Evolutionary conservation across 768 basidiomycete genomes (phyloP), one percentile per base, ranked within the genome.

Genomic region (Leccinum rimulosum): DNA sequence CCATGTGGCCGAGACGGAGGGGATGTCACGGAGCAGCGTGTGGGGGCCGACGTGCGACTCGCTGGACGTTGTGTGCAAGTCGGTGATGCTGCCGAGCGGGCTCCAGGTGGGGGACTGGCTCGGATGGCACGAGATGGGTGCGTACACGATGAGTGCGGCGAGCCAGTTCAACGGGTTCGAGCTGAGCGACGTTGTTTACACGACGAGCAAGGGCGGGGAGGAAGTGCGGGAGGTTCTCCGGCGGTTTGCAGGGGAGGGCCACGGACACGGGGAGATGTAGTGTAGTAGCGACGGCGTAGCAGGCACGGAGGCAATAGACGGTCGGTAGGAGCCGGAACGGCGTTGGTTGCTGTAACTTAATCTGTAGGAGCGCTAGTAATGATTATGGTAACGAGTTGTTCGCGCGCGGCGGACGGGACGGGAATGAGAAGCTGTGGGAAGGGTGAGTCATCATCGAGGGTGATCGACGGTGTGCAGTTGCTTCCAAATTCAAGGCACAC

Each of bases 1-100:
- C 73, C 68, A 72, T 61, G 63, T 73, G 58, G 56, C 68, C 52
- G 66, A 68, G 47, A 70, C 72, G 58, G 78, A 81, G 70, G 71
- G 76, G 15, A 73, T 76, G 70, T 76, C 79, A 55, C 59, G 77
- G 11, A 82, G 88, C 76, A 91, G 88, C 73, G 85, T 98, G 52
- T 99, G 97, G 97, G 97, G 97, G 12, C 97, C 96, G 49, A 99
- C 97, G 9, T 98, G 96, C 80, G 97, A 98, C 71, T 93, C 92
- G 35, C 93, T 99, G 68, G 97, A 99, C 77, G 90, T 91, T 70
- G 94, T 99, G 58, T 88, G 81, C 68, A 79, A 80, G 65, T 80
- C 76, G 59, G 80, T 80, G 54, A 78, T 73, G 68, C 79, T 91
- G 61, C 94, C 92, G 4, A 75, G 74, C 31, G 81, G 81, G 1